A percentile compares a stretch with the other conserved stretches of the same genome.
Evolutionary conservation across 352 stramenopile species (phyloP).

Genomic region (Sclerospora graminicola): DNA sequence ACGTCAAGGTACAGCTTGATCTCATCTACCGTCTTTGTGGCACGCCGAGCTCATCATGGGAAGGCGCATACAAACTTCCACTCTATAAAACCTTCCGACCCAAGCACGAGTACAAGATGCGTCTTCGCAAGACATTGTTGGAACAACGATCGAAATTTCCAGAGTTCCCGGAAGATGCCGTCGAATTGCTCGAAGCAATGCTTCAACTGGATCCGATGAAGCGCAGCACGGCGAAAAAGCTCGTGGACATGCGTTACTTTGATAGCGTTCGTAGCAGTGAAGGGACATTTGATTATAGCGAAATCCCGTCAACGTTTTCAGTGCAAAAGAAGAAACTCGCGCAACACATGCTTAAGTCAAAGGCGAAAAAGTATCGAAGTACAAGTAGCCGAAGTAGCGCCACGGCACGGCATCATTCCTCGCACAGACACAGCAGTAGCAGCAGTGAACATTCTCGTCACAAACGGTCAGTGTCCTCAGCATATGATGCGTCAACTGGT

Average conservation of each 20-base stretch:
- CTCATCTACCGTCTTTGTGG: constrained; percentile 73
- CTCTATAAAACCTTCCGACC: constrained; percentile 43
- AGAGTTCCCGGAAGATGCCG: constrained; percentile 39
- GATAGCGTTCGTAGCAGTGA: constrained; percentile 24
- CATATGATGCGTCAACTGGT: constrained; percentile 6
- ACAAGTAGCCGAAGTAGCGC: constrained; percentile 5
- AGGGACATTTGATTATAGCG: constrained; percentile 29
- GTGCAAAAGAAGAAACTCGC: constrained; percentile 51
- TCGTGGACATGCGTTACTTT: constrained; percentile 58
- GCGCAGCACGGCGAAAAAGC: constrained; percentile 32
- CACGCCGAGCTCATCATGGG: constrained; percentile 47
- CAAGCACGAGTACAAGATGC: constrained; percentile 70
- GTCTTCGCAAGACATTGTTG: constrained; percentile 68
- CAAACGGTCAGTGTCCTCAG: constrained; percentile 16
- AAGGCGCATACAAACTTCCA: constrained; percentile 38
- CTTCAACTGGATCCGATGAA: constrained; percentile 65
- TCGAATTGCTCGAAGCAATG: constrained; percentile 63
- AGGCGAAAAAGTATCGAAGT: constrained; percentile 26
- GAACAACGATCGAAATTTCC: constrained; percentile 45
- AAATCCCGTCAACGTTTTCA: constrained; percentile 35
- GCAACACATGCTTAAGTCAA: constrained; percentile 37
- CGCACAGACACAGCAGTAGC: constrained; percentile 8
- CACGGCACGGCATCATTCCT: constrained; percentile 12
- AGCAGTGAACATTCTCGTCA: constrained; percentile 19
- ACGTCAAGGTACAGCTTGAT: constrained; percentile 58